Evolutionary conservation across 768 basidiomycete species (phyloP).

Genomic region (Nidularia sp.): DNA sequence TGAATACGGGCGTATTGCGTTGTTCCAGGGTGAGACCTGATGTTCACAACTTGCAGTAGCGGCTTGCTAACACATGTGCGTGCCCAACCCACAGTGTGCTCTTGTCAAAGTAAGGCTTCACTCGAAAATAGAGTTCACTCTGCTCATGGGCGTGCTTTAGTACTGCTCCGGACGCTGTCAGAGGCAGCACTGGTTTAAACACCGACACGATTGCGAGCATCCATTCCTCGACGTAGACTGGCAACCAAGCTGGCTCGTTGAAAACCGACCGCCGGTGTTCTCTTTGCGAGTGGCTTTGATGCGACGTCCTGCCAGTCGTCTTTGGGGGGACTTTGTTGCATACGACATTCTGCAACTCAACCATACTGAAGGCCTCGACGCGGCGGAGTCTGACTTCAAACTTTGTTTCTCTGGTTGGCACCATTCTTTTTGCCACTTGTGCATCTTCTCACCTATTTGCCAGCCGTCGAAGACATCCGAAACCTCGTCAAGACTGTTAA

Average conservation of each 20-base stretch:
- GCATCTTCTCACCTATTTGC: neutral
- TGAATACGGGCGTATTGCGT: constrained; percentile 14
- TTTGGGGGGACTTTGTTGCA: constrained; percentile 20
- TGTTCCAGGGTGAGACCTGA: constrained; percentile 21
- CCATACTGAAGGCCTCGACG: constrained; percentile 23
- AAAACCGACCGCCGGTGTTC: constrained; percentile 20
- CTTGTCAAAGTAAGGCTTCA: constrained; percentile 12
- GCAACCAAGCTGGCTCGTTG: constrained; percentile 28
- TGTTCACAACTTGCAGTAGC: neutral
- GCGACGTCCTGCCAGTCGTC: constrained; percentile 9
- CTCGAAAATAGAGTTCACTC: neutral
- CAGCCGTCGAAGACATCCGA: constrained; percentile 30
- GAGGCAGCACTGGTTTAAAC: constrained; percentile 28
- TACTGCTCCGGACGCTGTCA: constrained; percentile 32
- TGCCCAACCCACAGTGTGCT: constrained; percentile 8
- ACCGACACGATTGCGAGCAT: constrained; percentile 29
- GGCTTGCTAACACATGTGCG: neutral
- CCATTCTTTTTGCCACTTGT: neutral
- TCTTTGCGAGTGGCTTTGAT: constrained; percentile 2
- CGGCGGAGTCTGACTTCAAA: constrained; percentile 17
- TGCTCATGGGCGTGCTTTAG: constrained; percentile 8
- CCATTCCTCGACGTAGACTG: constrained; percentile 19
- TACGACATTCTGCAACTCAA: constrained; percentile 26
- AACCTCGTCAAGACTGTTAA: constrained; percentile 32
- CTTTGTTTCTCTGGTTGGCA: constrained; percentile 27